A percentile compares a stretch with the other conserved stretches of the same genome.
These are phyloP conservation scores for Fonsecaea multimorphosa DNA, from an alignment of 2,329 filamentous ascomycete species.

Conservation along the genomic window DNA sequence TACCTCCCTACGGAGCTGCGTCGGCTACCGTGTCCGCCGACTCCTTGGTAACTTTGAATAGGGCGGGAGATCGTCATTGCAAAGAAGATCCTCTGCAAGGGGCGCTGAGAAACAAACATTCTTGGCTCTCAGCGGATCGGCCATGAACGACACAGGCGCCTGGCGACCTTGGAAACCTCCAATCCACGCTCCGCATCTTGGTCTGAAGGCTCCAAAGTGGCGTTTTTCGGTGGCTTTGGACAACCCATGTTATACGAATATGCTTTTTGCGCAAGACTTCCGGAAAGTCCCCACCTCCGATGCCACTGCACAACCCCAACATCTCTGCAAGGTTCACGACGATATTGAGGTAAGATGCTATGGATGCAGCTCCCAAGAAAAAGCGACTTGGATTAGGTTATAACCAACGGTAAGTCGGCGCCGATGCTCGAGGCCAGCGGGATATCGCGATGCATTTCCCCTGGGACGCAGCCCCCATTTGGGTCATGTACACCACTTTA, in stretches of 20 bases:
- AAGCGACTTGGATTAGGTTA: conserved; percentile 7
- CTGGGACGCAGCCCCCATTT: conserved; percentile 12
- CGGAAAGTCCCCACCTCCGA: not conserved
- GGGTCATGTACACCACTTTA: conserved; percentile 26
- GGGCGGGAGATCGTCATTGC: conserved; percentile 17
- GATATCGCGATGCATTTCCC: not conserved
- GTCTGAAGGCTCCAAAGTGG: not conserved
- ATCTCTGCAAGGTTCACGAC: not conserved
- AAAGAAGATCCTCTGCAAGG: conserved; percentile 9
- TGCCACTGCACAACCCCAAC: conserved; percentile 1
- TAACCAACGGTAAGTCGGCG: conserved; percentile 29
- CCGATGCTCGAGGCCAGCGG: conserved; percentile 9
- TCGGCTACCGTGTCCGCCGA: not conserved
- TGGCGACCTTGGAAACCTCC: not conserved
- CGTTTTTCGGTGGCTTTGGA: conserved; percentile 8
- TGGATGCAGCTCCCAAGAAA: not conserved
- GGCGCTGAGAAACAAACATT: not conserved
- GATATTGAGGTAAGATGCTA: not conserved
- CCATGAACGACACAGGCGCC: not conserved
- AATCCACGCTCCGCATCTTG: conserved; percentile 1
- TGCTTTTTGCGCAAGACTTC: not conserved
- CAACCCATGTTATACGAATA: not conserved
- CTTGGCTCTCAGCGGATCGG: not conserved
- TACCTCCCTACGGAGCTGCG: not conserved
- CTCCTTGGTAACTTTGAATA: conserved; percentile 1